A percentile compares a stretch with the other conserved stretches of the same genome.
Conservation (phyloP, 495 filamentous ascomycete species). For the Amorphotheca resinae region DNA sequence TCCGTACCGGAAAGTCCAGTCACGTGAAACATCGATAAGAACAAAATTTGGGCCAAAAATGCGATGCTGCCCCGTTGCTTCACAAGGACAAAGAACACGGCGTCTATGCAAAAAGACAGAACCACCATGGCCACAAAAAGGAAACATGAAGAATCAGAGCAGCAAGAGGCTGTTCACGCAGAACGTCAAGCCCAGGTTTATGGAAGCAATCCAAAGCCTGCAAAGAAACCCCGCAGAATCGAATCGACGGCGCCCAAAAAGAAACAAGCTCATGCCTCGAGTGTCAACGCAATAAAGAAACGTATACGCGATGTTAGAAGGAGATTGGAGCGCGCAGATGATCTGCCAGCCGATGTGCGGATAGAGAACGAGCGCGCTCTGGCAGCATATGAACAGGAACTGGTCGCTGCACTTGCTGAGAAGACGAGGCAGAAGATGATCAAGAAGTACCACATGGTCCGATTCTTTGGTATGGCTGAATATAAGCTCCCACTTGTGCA, state of each 20-base stretch:
- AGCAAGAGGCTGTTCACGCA: conserved; percentile 17
- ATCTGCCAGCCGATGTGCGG: conserved; percentile 61
- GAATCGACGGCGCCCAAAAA: conserved; percentile 24
- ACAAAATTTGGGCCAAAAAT: background rate
- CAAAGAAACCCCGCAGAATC: conserved; percentile 21
- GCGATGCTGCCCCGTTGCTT: too few species aligned
- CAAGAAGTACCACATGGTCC: conserved; percentile 82
- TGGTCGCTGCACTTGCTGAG: conserved; percentile 42
- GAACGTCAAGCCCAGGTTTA: conserved; percentile 17
- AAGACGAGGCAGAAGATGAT: conserved; percentile 61
- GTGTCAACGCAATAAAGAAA: conserved; percentile 38
- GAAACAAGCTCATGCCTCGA: conserved; percentile 28
- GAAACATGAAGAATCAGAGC: conserved; percentile 52
- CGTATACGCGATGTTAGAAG: conserved; percentile 40
- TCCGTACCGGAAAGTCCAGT: too few species aligned
- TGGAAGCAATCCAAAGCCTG: conserved; percentile 13
- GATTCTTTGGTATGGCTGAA: conserved; percentile 63
- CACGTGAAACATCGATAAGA: background rate
- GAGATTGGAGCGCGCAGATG: conserved; percentile 24
- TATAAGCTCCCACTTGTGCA: background rate
- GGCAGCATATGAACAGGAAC: conserved; percentile 57
- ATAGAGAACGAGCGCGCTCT: conserved; percentile 74
- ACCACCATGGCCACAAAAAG: conserved; percentile 26
- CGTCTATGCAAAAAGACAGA: background rate
- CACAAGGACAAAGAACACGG: too few species aligned